A percentile compares a stretch with the other conserved stretches of the same genome.
Evolutionary conservation across 805 yeast species (phyloP).

Genomic region (Candida khao-thaluensis): DNA sequence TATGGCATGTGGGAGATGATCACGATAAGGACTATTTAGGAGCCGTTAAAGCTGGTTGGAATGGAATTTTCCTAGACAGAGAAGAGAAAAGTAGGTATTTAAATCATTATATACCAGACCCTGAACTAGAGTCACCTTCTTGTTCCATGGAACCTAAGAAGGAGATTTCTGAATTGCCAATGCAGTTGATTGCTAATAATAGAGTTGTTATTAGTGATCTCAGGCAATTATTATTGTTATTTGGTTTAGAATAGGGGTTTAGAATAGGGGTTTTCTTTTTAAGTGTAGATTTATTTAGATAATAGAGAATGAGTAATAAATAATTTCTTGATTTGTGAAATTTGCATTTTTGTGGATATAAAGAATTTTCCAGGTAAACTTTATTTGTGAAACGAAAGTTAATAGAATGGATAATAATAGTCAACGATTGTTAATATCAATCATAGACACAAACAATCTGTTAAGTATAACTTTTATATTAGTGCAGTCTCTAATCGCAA

Average conservation of each 20-base stretch:
- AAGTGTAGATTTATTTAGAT: too few relatives aligned
- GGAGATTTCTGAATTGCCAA: constrained; percentile 12
- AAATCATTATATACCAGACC: constrained; percentile 12
- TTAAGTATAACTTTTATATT: too few relatives aligned
- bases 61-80: constrained; percentile 56
- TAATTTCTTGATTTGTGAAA: too few relatives aligned
- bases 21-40: constrained; percentile 53
- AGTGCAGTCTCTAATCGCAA: too few relatives aligned
- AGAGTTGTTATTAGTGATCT: constrained; percentile 27
- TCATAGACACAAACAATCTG: too few relatives aligned
- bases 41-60: constrained; percentile 57
- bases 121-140: constrained; percentile 12
- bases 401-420: too few relatives aligned
- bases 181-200: constrained; percentile 31
- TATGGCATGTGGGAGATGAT: constrained; percentile 73
- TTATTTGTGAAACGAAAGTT: too few relatives aligned
- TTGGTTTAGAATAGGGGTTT: background rate
- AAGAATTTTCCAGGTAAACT: too few relatives aligned
- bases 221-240: constrained; percentile 10
- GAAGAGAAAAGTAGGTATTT: constrained; percentile 17
- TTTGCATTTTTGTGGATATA: too few relatives aligned
- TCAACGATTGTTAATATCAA: too few relatives aligned
- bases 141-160: constrained; percentile 12
- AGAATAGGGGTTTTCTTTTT: too few relatives aligned
- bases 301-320: too few relatives aligned